phyloP scores from a whole-genome alignment of 2,329 filamentous ascomycete genomes.

The Nemania diffusa region DNA sequence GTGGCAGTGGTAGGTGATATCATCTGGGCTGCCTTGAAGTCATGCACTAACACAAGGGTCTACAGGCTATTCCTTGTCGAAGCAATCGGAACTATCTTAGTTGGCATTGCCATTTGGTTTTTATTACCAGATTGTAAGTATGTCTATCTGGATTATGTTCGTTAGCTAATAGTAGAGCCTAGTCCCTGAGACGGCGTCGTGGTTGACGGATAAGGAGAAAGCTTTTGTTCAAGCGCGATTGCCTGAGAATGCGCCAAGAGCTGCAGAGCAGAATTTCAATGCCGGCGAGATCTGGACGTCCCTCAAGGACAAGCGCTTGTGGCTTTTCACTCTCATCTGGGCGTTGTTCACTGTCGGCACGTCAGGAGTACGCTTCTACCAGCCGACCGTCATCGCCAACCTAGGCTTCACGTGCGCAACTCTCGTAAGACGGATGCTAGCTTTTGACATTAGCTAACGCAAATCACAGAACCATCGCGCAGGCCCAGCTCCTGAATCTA shows the following conservation, averaged over 20 bases:
- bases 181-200: conserved; percentile 48
- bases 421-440: too few relatives aligned
- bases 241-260: conserved; percentile 55
- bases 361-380: conserved; percentile 56
- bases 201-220: conserved; percentile 53
- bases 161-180: conserved; percentile 2
- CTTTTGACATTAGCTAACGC: background rate
- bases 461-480: conserved; percentile 54
- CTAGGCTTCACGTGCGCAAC: conserved; percentile 54
- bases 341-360: conserved; percentile 59
- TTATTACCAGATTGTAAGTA: conserved; percentile 63
- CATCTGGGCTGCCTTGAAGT: background rate
- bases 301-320: conserved; percentile 54
- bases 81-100: conserved; percentile 58
- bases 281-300: conserved; percentile 52
- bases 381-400: conserved; percentile 54
- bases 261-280: conserved; percentile 54
- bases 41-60: background rate
- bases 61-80: conserved; percentile 56
- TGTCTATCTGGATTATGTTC: too few relatives aligned
- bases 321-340: conserved; percentile 59
- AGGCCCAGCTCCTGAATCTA: conserved; percentile 61
- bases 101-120: conserved; percentile 62
- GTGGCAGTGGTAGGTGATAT: conserved; percentile 45
- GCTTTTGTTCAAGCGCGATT: conserved; percentile 57